Percentiles rank a stretch among this genome's conserved stretches.
Evolutionary conservation across 371 early-diverging fungal genomes (phyloP).

Genomic region (Mortierella sp.): DNA sequence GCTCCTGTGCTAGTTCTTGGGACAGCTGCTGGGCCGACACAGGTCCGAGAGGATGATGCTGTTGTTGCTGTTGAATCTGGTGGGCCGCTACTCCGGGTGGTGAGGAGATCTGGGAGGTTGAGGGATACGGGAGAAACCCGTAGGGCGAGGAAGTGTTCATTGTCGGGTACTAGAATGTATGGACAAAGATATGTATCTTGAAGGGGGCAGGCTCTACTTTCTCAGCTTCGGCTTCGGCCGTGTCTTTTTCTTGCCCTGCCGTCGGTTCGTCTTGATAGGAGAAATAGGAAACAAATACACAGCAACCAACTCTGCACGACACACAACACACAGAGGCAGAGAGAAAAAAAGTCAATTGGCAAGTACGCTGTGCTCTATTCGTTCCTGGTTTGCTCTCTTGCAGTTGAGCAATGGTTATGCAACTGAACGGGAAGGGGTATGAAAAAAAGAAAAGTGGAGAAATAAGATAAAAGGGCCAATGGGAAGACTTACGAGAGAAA

Average conservation of each 20-base stretch:
- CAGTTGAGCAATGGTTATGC: too few relatives aligned
- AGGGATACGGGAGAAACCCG: conserved; percentile 39
- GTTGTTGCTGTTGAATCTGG: conserved; percentile 20
- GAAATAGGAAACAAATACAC: too few relatives aligned
- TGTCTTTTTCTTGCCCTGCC: neutral
- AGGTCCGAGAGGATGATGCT: conserved; percentile 9
- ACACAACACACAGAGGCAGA: too few relatives aligned
- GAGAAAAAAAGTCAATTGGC: too few relatives aligned
- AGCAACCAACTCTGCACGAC: too few relatives aligned
- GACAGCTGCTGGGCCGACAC: conserved; percentile 16
- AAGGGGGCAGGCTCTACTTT: neutral
- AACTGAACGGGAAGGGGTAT: neutral
- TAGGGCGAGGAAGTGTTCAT: conserved; percentile 18
- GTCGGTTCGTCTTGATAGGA: too few relatives aligned
- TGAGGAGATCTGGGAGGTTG: conserved; percentile 39
- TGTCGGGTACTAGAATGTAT: neutral
- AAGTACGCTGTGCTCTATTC: too few relatives aligned
- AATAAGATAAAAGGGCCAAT: neutral
- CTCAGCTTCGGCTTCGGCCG: neutral
- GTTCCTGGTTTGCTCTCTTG: too few relatives aligned
- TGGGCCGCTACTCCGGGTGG: conserved; percentile 22
- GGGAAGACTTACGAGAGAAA: neutral
- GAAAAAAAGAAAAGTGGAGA: conserved; percentile 5
- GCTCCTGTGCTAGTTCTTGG: conserved; percentile 30
- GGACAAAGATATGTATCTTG: neutral